Evolutionary conservation across 768 basidiomycete genomes (phyloP).

Genomic region (Ramaria sp.): DNA sequence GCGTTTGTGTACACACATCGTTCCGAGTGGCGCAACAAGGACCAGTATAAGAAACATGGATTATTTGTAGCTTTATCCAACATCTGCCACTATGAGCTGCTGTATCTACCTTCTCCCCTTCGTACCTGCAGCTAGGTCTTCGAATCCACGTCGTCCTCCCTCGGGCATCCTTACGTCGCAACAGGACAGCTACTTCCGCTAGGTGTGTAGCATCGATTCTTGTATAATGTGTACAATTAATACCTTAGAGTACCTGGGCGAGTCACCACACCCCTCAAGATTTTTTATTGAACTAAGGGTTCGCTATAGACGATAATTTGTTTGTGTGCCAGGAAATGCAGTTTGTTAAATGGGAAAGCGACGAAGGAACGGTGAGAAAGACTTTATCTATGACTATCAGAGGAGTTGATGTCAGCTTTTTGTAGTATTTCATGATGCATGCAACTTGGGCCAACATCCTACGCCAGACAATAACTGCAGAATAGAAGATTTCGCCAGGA

Average conservation of each 20-base stretch:
- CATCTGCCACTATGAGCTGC: slow-evolving; percentile 15
- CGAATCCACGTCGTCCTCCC: slow-evolving; percentile 12
- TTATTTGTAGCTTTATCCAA: too few species aligned
- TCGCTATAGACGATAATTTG: neutral
- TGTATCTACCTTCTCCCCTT: slow-evolving; percentile 20
- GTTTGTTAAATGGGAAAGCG: slow-evolving; percentile 4
- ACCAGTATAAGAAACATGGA: too few species aligned
- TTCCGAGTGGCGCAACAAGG: too few species aligned
- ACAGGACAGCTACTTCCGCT: slow-evolving; percentile 14
- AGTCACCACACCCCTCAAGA: neutral
- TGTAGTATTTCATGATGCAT: slow-evolving; percentile 15
- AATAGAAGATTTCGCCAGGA: slow-evolving; percentile 1
- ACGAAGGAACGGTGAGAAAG: neutral
- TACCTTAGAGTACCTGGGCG: neutral
- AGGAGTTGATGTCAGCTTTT: neutral
- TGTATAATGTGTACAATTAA: neutral
- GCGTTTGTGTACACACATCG: too few species aligned
- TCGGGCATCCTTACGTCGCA: slow-evolving; percentile 12
- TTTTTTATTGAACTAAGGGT: neutral
- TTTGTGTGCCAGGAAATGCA: neutral
- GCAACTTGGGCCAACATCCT: slow-evolving; percentile 15
- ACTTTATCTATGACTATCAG: neutral
- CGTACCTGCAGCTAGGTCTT: slow-evolving; percentile 11
- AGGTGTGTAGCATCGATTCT: slow-evolving; percentile 11
- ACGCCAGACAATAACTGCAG: slow-evolving; percentile 13